Evolutionary conservation across 345 rosid species (phyloP).

Genomic region (Microcos paniculata): DNA sequence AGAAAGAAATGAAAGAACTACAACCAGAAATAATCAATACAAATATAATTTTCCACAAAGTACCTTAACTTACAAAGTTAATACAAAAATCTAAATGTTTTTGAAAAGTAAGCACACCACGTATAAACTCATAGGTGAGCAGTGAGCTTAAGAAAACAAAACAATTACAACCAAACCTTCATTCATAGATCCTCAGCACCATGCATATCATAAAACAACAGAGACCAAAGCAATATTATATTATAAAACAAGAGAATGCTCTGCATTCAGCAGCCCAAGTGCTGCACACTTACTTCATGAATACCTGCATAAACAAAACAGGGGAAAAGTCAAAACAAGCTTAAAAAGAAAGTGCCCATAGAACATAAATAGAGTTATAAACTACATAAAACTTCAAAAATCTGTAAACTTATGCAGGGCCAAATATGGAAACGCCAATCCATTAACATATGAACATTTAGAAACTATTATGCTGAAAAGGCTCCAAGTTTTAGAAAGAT

Average conservation of each 20-base stretch:
- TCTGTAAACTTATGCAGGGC: not conserved
- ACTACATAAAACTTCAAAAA: not conserved
- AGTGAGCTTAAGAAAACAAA: not conserved
- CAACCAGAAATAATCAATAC: not conserved
- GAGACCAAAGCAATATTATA: not conserved
- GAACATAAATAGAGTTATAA: not conserved
- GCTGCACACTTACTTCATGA: conserved; percentile 89
- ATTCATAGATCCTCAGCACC: not conserved
- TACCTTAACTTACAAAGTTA: not conserved
- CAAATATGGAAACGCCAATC: not conserved
- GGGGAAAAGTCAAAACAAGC: conserved; percentile 5
- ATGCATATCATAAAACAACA: not conserved
- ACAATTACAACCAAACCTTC: not conserved
- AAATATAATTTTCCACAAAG: not conserved
- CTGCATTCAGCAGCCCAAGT: conserved; percentile 13
- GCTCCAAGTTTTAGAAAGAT: not conserved
- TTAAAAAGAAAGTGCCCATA: not conserved
- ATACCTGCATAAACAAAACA: conserved; percentile 63
- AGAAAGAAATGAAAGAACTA: not conserved
- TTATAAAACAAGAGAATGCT: not conserved
- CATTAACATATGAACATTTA: no score
- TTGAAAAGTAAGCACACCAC: not conserved
- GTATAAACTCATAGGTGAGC: not conserved
- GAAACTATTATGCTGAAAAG: not conserved
- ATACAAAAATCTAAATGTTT: not conserved